Percentiles rank a stretch among this genome's conserved stretches.
phyloP scores from a whole-genome alignment of 139 green algal genomes.

The Microglena sp. region DNA sequence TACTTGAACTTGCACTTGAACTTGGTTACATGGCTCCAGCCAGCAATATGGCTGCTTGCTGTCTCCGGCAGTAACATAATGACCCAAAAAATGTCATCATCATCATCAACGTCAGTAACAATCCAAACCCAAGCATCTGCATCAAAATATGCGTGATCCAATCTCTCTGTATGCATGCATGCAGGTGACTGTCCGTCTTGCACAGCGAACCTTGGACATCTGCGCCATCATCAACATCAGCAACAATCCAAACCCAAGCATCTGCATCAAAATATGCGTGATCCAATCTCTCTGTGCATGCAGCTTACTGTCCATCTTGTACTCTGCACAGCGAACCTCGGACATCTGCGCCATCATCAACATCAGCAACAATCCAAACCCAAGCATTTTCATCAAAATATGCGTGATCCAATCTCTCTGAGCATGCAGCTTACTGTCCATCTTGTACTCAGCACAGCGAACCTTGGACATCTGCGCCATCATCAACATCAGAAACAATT shows the following conservation, averaged over 20 bases:
- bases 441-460: slow-evolving; percentile 16
- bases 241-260: too few species aligned
- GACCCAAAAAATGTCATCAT: too few species aligned
- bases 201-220: slow-evolving; percentile 21
- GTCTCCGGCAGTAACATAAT: too few species aligned
- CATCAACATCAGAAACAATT: slow-evolving; percentile 46
- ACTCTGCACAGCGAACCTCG: slow-evolving; percentile 15
- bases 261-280: too few species aligned
- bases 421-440: slow-evolving; percentile 20
- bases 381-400: slow-evolving; percentile 28
- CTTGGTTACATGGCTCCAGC: too few species aligned
- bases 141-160: too few species aligned
- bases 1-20: too few species aligned
- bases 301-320: slow-evolving; percentile 31
- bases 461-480: slow-evolving; percentile 45
- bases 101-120: too few species aligned
- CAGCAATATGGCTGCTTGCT: too few species aligned
- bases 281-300: not conserved
- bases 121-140: too few species aligned
- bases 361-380: slow-evolving; percentile 36
- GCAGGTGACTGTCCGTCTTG: slow-evolving; percentile 33
- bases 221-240: too few species aligned
- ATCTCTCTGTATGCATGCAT: not conserved
- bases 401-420: slow-evolving; percentile 1
- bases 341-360: slow-evolving; percentile 53